Evolutionary conservation across 306 rosid genomes (phyloP).

Genomic region (apple (Malus domestica)): DNA sequence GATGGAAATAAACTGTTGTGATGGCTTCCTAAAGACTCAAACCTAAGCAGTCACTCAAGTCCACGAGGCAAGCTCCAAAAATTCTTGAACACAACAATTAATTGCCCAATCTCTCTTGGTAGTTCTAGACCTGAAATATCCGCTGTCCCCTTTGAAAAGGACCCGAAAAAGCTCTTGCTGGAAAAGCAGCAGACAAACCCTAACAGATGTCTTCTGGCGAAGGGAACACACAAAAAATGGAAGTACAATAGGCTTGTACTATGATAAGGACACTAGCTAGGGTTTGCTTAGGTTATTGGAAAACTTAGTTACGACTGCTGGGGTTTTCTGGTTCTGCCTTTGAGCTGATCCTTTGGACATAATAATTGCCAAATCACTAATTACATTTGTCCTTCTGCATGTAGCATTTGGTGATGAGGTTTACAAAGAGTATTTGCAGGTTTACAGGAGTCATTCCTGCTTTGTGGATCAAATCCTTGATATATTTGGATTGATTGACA

Average conservation of each 20-base stretch:
- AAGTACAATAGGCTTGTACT: background rate
- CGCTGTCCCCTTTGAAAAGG: conserved; percentile 35
- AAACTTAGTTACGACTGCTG: no score
- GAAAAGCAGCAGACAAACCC: conserved; percentile 19
- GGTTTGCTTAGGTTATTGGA: background rate
- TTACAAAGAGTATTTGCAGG: no score
- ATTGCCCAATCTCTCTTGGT: background rate
- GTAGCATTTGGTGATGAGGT: no score
- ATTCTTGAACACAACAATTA: background rate
- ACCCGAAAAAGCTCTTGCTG: background rate
- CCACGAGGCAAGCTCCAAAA: conserved; percentile 1
- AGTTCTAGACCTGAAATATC: background rate
- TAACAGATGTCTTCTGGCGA: conserved; percentile 11
- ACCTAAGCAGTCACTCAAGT: conserved; percentile 22
- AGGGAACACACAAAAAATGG: conserved; percentile 8
- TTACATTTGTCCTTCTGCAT: no score
- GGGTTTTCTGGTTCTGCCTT: no score
- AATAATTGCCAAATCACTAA: no score
- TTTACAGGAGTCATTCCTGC: no score
- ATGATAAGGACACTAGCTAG: background rate
- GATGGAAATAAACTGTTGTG: conserved; percentile 7
- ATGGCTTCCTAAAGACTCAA: background rate
- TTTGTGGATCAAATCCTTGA: no score
- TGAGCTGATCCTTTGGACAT: no score
- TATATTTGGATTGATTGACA: no score